Conservation (phyloP, 2,329 filamentous ascomycete species). For the Neopestalotiopsis sp. region DNA sequence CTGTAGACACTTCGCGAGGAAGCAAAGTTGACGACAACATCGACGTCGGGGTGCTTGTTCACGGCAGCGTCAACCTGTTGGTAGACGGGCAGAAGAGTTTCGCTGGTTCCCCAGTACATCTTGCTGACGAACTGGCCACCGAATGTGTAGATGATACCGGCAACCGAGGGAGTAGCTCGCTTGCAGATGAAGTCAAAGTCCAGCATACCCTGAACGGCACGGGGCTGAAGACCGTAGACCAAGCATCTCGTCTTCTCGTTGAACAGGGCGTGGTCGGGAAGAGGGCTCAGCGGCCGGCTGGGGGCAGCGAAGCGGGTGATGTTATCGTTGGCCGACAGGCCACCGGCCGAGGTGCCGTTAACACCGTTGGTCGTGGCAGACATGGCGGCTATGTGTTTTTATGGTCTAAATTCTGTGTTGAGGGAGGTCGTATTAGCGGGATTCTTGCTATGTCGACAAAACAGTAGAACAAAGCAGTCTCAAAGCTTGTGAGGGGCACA, state of each 20-base stretch:
- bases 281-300: slow-evolving; percentile 89
- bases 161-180: slow-evolving; percentile 92
- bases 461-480: background rate
- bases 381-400: slow-evolving; percentile 51
- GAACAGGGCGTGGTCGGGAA: slow-evolving; percentile 89
- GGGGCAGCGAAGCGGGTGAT: slow-evolving; percentile 95
- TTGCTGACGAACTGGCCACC: slow-evolving; percentile 99
- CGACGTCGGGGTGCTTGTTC: slow-evolving; percentile 94
- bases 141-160: slow-evolving; percentile 99
- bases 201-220: slow-evolving; percentile 90
- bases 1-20: slow-evolving; percentile 98
- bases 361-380: slow-evolving; percentile 55
- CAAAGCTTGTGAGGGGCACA: background rate
- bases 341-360: slow-evolving; percentile 50
- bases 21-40: slow-evolving; percentile 99
- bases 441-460: background rate
- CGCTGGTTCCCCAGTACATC: slow-evolving; percentile 99
- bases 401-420: slow-evolving; percentile 20
- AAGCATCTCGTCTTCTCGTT: slow-evolving; percentile 99
- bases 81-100: slow-evolving; percentile 98
- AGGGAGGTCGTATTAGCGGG: background rate
- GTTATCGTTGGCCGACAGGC: slow-evolving; percentile 91
- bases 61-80: slow-evolving; percentile 92
- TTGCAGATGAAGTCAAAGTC: slow-evolving; percentile 99
- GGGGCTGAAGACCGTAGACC: slow-evolving; percentile 98